Evolutionary conservation across 331 rosid species (phyloP).

Genomic region (Rhamnella rubrinervis): DNA sequence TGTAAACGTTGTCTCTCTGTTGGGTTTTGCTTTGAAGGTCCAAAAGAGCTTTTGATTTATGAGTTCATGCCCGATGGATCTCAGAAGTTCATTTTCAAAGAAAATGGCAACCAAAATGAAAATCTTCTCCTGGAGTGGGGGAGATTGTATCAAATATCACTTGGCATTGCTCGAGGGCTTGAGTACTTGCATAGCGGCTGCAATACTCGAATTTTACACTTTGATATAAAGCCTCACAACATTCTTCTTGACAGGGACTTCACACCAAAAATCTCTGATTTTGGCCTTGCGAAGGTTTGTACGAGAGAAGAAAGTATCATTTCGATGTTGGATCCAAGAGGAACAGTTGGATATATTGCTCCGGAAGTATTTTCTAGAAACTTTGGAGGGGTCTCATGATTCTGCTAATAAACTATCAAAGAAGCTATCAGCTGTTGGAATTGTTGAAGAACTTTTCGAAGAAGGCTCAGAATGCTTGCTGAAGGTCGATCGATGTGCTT

Average conservation of each 20-base stretch:
- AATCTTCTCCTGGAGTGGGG: constrained; percentile 3
- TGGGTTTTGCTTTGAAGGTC: constrained; percentile 1
- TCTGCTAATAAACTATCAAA: constrained; percentile 61
- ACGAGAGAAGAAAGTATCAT: not conserved
- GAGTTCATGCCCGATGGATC: constrained; percentile 33
- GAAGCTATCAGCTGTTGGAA: constrained; percentile 75
- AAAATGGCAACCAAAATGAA: not conserved
- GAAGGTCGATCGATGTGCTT: constrained; percentile 65
- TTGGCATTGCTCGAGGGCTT: constrained; percentile 33
- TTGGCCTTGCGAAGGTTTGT: constrained; percentile 2
- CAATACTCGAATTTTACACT: constrained; percentile 10
- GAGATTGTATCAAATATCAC: constrained; percentile 11
- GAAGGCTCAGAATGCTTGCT: constrained; percentile 97
- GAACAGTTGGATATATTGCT: constrained; percentile 8
- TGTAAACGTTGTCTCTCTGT: constrained; percentile 3
- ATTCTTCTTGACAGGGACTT: constrained; percentile 14
- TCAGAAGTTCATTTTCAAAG: constrained; percentile 24
- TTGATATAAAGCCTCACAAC: constrained; percentile 21
- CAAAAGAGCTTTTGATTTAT: constrained; percentile 9
- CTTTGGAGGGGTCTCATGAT: constrained; percentile 34
- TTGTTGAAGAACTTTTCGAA: constrained; percentile 90
- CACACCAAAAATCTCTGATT: constrained; percentile 1
- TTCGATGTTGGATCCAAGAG: constrained; percentile 8
- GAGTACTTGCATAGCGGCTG: constrained; percentile 33
- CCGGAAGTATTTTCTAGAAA: not conserved